Base-by-base conservation (phyloP, 192 early-diverging fungal genomes). In the Dissophora ornata region DNA sequence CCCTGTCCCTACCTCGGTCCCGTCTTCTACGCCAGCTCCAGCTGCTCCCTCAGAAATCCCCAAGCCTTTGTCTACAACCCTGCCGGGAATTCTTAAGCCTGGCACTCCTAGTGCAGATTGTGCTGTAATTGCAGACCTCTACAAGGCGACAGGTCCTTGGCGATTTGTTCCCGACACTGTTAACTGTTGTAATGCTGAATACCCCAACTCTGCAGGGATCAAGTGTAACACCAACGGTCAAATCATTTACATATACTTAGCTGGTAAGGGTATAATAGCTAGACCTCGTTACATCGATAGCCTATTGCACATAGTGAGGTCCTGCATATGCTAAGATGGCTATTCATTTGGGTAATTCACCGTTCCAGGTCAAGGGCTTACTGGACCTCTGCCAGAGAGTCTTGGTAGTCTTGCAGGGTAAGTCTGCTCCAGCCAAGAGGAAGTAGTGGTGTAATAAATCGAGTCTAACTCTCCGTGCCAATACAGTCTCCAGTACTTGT, bases 151-250 rank as follows among this genome's bases (percentile, higher is more conserved):
- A 18, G 71, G 63, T 13, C 71, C 71, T 7, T 75, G 71, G 71
- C 56, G 50, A 25, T 75, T 75, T 60, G 71, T 75, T 2, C 71
- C 71, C 6, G 71, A 75, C 28, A 75, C 71, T 3, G 34, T 18
- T 36, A 75, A 66, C 52, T 75, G 71, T 26, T 75, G 71, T 32
- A 75, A 75, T 42, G 57, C 71, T 28, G 71, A 75, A 13, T 75
- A 75, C 13, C 62, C 57, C 9, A 67, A 67, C 19, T 75, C 62
- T 5, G 51, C 62, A 2, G 62, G 57, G 2, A 59, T 75, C 57
- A 75, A 75, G 45, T 75, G 71, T 34, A 67, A 75, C 32, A 25
- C 49, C 40, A 48, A 59, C 9, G 52, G 52, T 5, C 71, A 66
- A 28, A 75, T 75, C 56, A 56, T 75, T 13, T 67, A 75, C 36